Base-by-base conservation (phyloP, 2,329 filamentous ascomycete genomes). In the Verticillium longisporum region DNA sequence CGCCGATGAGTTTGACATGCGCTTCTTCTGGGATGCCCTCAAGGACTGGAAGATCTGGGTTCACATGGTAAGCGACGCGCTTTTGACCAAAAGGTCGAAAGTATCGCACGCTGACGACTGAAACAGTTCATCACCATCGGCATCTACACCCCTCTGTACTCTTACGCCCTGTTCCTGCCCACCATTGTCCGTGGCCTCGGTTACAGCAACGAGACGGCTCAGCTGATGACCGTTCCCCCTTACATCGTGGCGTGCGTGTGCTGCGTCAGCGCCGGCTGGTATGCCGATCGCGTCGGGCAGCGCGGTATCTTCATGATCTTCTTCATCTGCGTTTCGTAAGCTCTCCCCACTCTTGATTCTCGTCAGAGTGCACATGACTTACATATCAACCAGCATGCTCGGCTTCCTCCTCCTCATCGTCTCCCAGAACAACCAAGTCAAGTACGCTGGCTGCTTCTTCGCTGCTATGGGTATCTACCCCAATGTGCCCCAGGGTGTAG, bases 1-100 rank as follows among this genome's bases (percentile, higher is more conserved):
- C 9, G 84, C 84, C 31, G 82, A 88, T 63, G 82, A 82, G 13
- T 81, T 88, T 64, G 76, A 86, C 37, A 71, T 83, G 62, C 80
- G 80, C 65, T 88, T 80, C 56, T 71, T 83, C 58, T 75, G 72
- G 67, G 75, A 84, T 56, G 86, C 87, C 14, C 68, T 89, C 59
- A 78, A 78, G 64, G 85, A 87, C 72, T 85, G 83, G 78, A 79
- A 80, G 71, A 78, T 80, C 56, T 80, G 76, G 68, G 72, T 81
- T 9, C 77, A 89, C 63, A 83, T 89, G 41, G 41, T 50, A 50
- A 50, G 41, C 9, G 26, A 26, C 26, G 26, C 26, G 3, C 26
- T 26, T 26, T 26, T 26, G 26, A 2, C 3, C 3, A 26, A 26
- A 26, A 3, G 26, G 26, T 26, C 26, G 3, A 26, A 26, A 26